phyloP scores from a whole-genome alignment of 108 stramenopile genomes.

The Stephanodiscus minutulus region DNA sequence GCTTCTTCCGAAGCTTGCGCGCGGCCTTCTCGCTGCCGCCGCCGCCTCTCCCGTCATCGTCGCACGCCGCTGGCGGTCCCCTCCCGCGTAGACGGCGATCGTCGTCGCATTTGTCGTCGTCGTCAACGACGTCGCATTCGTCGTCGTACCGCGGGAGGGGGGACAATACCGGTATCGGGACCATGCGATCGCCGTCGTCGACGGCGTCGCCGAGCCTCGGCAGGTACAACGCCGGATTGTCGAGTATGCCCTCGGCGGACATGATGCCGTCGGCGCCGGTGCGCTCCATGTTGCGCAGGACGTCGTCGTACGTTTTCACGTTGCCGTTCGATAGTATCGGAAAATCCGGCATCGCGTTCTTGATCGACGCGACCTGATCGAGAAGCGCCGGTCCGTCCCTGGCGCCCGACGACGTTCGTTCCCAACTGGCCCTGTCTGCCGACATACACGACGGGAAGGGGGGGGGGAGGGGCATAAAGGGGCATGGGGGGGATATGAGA shows the following conservation, averaged over 20 bases:
- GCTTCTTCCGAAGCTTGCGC: conserved; percentile 62
- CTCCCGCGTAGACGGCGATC: too few relatives aligned
- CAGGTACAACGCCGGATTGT: conserved; percentile 90
- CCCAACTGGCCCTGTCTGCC: conserved; percentile 74
- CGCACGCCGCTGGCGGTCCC: too few relatives aligned
- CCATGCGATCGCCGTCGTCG: conserved; percentile 24
- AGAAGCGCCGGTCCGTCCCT: conserved; percentile 90
- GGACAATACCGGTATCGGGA: background rate
- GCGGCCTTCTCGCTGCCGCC: conserved; percentile 17
- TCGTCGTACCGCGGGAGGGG: conserved; percentile 32
- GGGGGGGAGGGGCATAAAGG: too few relatives aligned
- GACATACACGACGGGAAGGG: background rate
- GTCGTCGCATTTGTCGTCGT: background rate
- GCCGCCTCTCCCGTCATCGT: background rate
- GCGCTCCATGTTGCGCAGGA: conserved; percentile 57
- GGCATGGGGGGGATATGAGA: too few relatives aligned
- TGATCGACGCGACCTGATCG: conserved; percentile 73
- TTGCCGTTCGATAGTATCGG: conserved; percentile 91
- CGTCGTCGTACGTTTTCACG: conserved; percentile 82
- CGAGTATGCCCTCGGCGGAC: conserved; percentile 91
- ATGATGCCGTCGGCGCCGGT: conserved; percentile 90
- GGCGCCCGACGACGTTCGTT: conserved; percentile 84
- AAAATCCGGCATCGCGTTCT: conserved; percentile 49
- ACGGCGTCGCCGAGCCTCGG: conserved; percentile 48
- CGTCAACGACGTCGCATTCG: too few relatives aligned